Evolutionary conservation across 148 eudicot species (phyloP).

Genomic region (Amaranthus palmeri): DNA sequence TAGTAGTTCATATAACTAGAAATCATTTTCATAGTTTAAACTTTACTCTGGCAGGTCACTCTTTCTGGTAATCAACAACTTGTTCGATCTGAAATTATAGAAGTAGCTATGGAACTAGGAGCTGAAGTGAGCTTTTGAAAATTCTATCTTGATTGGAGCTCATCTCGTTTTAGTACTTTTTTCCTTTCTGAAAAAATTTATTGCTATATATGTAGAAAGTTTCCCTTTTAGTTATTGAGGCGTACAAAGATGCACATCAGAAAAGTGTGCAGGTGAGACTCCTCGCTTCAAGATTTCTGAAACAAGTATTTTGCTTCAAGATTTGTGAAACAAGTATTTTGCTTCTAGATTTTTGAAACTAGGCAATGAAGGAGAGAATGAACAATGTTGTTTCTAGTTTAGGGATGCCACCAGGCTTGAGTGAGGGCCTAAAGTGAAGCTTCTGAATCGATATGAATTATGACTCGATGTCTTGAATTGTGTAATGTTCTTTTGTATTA

Average conservation of each 20-base stretch:
- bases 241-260: constrained; percentile 95
- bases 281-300: no score
- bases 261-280: constrained; percentile 72
- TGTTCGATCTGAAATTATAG: constrained; percentile 85
- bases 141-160: neutral
- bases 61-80: constrained; percentile 96
- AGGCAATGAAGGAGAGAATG: constrained; percentile 94
- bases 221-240: constrained; percentile 79
- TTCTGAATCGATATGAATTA: neutral
- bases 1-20: no score
- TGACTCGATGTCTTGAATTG: constrained; percentile 3
- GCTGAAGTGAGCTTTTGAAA: constrained; percentile 49
- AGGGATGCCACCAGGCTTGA: constrained; percentile 81
- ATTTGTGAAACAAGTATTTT: neutral
- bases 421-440: constrained; percentile 49
- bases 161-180: neutral
- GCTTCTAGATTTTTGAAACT: constrained; percentile 1
- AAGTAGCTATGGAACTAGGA: constrained; percentile 92
- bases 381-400: constrained; percentile 75
- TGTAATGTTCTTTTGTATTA: constrained; percentile 17
- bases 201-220: constrained; percentile 47
- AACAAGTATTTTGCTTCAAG: constrained; percentile 5
- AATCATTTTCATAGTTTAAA: neutral
- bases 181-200: neutral
- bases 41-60: constrained; percentile 50